Evolutionary conservation across 495 filamentous ascomycete genomes (phyloP).

Genomic region (Aspergillus asperescens): DNA sequence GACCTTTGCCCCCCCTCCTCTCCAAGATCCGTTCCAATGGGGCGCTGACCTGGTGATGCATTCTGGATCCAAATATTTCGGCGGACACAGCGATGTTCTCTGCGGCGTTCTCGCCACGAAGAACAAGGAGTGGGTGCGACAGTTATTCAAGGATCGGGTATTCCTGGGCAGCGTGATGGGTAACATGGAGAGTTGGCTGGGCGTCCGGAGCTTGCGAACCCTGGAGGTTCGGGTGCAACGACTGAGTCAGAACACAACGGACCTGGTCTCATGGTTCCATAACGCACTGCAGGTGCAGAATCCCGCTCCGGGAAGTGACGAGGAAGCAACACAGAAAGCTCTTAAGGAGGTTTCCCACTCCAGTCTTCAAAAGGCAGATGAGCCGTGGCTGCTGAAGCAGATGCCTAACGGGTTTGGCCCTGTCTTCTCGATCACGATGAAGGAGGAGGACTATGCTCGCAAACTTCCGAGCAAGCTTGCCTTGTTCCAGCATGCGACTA

Average conservation of each 20-base stretch:
- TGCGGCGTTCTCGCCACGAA: constrained; percentile 72
- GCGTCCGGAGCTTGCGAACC: constrained; percentile 77
- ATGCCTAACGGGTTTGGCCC: constrained; percentile 91
- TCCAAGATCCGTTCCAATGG: constrained; percentile 76
- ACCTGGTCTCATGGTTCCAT: constrained; percentile 67
- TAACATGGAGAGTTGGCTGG: constrained; percentile 86
- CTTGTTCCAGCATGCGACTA: constrained; percentile 92
- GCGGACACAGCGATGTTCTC: constrained; percentile 87
- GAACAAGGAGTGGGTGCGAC: constrained; percentile 49
- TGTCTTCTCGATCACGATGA: constrained; percentile 73
- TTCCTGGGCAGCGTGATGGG: constrained; percentile 85
- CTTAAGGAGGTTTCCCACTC: constrained; percentile 68
- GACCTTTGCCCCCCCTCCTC: constrained; percentile 86
- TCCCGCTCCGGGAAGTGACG: constrained; percentile 29
- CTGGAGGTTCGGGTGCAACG: constrained; percentile 74
- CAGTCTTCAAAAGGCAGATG: constrained; percentile 61
- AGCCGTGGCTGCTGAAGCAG: constrained; percentile 72
- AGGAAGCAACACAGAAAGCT: constrained; percentile 43
- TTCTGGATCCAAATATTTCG: constrained; percentile 89
- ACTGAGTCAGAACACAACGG: constrained; percentile 63
- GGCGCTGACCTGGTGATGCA: constrained; percentile 88
- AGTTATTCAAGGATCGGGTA: constrained; percentile 59
- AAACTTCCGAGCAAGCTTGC: constrained; percentile 68
- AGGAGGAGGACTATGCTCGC: constrained; percentile 53
- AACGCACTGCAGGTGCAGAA: constrained; percentile 33